Base-by-base conservation (phyloP, 306 rosid genomes). In the Arachis hypogaea region DNA sequence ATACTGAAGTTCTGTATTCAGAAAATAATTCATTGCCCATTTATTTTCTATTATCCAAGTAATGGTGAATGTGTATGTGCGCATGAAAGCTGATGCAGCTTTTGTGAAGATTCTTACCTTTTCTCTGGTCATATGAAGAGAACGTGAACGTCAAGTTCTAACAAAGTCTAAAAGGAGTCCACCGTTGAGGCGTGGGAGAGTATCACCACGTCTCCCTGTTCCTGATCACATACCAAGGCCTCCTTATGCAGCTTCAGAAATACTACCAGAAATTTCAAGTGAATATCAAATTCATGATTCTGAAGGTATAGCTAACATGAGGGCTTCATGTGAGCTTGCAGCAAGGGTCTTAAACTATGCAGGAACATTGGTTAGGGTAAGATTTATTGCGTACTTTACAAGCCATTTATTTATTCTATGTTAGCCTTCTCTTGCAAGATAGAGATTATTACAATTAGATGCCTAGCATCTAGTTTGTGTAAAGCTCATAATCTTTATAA, bases 291-390 rank as follows among this genome's bases (percentile, higher is more conserved):
- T 86, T 79, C 99, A 84, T 72, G 95, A 90, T 81, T 76, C 86
- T 45, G 92, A 94, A 79, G 93, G 95, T 63, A 80, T 89, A 75
- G 88, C 77, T 62, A 67, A 63, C 51, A 94, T 94, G 95, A 88
- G 92, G 80, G 96, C 97, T 72, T 91, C 99, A 9, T 78, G 96
- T 43, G 87, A 92, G 81, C 97, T 94, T 69, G 99, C 99, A 72
- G 99, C 97, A 40, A 90, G 89, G 45, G 96, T 92, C 72, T 87
- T 94, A 63, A 82, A 94, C 63, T 83, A 69, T 69, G 99, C 97
- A 2, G 99, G 99, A 77, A 92, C 92, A 46, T 69, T 94, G 83
- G 93, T 94, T 75, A 89, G 78, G 90, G 98, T 94, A 83, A 84
- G 87, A 62, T 76, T 83, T 38, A 76, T 77, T 51, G 61, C 38